Evolutionary conservation across 208 protist genomes (phyloP).

Genomic region (Trypanosoma congolense): DNA sequence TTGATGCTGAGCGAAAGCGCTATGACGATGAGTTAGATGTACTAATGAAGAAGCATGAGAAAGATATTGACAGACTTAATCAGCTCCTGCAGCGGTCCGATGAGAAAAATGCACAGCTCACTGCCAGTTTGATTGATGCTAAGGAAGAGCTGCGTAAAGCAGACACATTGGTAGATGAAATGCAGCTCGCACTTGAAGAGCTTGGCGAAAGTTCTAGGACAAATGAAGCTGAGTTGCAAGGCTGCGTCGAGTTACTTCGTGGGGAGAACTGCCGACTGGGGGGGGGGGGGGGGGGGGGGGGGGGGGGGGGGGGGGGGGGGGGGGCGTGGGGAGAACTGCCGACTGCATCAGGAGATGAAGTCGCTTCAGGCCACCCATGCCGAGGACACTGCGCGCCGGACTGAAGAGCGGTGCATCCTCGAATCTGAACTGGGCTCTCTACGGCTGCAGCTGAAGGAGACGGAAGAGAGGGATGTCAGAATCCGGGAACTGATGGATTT

Average conservation of each 20-base stretch:
- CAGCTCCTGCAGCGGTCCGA: slow-evolving; percentile 8
- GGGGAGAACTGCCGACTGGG: slow-evolving; percentile 10
- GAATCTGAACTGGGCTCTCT: too few relatives aligned
- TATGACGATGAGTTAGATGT: slow-evolving; percentile 14
- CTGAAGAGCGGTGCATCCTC: too few relatives aligned
- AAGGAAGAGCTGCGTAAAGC: slow-evolving; percentile 5
- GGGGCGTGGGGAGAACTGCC: too few relatives aligned
- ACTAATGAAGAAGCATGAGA: slow-evolving; percentile 2
- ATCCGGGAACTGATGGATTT: too few relatives aligned
- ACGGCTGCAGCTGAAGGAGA: too few relatives aligned
- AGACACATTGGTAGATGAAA: slow-evolving; percentile 12
- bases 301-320: too few relatives aligned
- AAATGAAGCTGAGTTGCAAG: slow-evolving; percentile 18
- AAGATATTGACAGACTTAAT: slow-evolving; percentile 4
- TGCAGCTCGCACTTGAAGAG: slow-evolving; percentile 16
- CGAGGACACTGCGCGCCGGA: too few relatives aligned
- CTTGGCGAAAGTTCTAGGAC: slow-evolving; percentile 7
- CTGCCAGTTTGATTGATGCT: background rate
- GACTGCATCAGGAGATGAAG: too few relatives aligned
- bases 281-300: too few relatives aligned
- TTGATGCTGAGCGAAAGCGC: slow-evolving; percentile 12
- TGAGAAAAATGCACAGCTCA: slow-evolving; percentile 8
- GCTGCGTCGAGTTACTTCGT: slow-evolving; percentile 9
- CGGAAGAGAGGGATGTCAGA: too few relatives aligned
- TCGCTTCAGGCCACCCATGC: too few relatives aligned